Percentiles rank a stretch among this genome's conserved stretches.
Evolutionary conservation across 208 protist genomes (phyloP).

Genomic region (Leishmania guyanensis): DNA sequence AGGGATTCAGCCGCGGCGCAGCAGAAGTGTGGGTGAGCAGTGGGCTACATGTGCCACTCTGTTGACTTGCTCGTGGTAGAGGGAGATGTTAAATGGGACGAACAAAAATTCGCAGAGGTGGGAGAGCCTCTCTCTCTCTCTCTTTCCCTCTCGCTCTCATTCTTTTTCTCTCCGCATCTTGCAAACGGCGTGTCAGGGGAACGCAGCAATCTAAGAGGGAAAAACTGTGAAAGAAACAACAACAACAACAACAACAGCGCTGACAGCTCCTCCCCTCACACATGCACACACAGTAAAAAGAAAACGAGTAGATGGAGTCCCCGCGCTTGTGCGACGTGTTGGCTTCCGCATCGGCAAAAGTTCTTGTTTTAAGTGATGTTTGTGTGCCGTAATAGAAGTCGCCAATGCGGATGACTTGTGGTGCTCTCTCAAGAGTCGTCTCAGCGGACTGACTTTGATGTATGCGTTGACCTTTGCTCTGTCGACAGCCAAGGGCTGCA

Average conservation of each 20-base stretch:
- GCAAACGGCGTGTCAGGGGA: background rate
- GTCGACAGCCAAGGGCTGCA: background rate
- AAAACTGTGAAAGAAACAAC: background rate
- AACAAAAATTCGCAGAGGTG: background rate
- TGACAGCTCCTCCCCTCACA: background rate
- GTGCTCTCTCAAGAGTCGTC: background rate
- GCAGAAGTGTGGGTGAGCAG: background rate
- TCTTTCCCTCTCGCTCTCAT: background rate
- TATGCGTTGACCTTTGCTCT: background rate
- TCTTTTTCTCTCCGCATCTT: background rate
- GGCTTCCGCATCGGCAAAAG: background rate
- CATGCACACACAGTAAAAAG: too few relatives aligned
- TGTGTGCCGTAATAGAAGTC: background rate
- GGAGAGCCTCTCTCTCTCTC: background rate
- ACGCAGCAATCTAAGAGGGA: background rate
- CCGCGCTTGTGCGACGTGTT: background rate
- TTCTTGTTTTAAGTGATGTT: background rate
- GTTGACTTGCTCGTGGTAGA: background rate
- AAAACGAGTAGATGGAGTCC: background rate
- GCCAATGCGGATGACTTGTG: background rate
- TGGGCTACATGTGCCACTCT: background rate
- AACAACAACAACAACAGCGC: background rate
- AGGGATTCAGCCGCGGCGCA: background rate
- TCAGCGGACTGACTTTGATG: background rate
- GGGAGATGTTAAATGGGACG: background rate